phyloP scores from a whole-genome alignment of 768 basidiomycete species.

The Neoboletus subvelutipes region DNA sequence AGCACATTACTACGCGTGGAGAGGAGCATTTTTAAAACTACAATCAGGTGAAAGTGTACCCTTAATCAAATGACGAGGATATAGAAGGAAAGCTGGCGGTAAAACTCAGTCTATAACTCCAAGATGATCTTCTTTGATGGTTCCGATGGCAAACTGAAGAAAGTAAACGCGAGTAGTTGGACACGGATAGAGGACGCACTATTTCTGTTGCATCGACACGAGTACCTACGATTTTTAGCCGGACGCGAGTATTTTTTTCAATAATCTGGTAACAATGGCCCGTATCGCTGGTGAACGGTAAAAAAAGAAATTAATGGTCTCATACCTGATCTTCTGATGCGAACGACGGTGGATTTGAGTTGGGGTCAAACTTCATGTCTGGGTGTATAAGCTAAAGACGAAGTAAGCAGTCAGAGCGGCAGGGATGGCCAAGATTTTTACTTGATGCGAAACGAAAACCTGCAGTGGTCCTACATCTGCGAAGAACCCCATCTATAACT shows the following conservation, averaged over 20 bases:
- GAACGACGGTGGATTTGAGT: conserved; percentile 95
- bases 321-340: conserved; percentile 84
- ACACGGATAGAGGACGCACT: conserved; percentile 46
- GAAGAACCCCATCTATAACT: conserved; percentile 92
- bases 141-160: conserved; percentile 91
- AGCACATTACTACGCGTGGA: not conserved
- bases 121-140: conserved; percentile 97
- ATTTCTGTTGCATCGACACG: conserved; percentile 98
- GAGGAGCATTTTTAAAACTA: conserved; percentile 1
- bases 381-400: conserved; percentile 81
- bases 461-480: conserved; percentile 92
- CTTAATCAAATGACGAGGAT: not conserved
- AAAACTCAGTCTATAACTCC: conserved; percentile 76
- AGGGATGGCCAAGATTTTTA: conserved; percentile 37
- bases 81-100: not conserved
- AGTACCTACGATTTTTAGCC: conserved; percentile 97
- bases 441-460: conserved; percentile 96
- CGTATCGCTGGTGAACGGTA: not conserved
- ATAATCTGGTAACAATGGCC: conserved; percentile 58
- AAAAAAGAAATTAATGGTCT: not conserved
- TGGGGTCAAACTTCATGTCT: conserved; percentile 93
- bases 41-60: conserved; percentile 4
- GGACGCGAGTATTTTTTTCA: conserved; percentile 88
- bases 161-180: conserved; percentile 2
- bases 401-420: conserved; percentile 3